Conservation (phyloP, 2,329 filamentous ascomycete genomes). For the Ophiostoma fasciatum region DNA sequence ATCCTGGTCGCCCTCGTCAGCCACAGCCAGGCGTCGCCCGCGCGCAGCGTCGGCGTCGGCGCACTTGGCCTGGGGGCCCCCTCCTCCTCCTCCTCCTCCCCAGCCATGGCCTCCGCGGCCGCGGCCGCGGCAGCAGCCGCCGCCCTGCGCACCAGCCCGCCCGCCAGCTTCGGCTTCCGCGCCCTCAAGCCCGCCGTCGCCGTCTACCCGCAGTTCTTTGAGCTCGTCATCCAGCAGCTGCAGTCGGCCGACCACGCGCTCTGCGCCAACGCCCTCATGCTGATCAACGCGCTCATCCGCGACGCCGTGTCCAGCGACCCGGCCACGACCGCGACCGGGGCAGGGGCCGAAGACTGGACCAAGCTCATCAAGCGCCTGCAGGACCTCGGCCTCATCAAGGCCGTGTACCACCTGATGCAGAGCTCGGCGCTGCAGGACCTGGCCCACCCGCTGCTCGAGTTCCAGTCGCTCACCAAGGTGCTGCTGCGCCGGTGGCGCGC, state of each 20-base stretch:
- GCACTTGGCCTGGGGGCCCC: too few relatives aligned
- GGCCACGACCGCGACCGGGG: slow-evolving; percentile 12
- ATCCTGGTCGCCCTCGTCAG: slow-evolving; percentile 89
- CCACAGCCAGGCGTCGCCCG: slow-evolving; percentile 53
- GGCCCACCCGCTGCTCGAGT: slow-evolving; percentile 79
- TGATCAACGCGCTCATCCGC: slow-evolving; percentile 89
- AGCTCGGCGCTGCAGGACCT: slow-evolving; percentile 83
- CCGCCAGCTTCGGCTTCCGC: slow-evolving; percentile 69
- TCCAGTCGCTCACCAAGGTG: slow-evolving; percentile 81
- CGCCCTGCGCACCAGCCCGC: slow-evolving; percentile 19
- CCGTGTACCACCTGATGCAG: slow-evolving; percentile 87
- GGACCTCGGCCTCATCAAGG: slow-evolving; percentile 82
- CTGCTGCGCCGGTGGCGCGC: slow-evolving; percentile 79
- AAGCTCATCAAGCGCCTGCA: slow-evolving; percentile 90
- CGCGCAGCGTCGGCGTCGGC: slow-evolving; percentile 15
- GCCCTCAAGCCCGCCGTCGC: slow-evolving; percentile 85
- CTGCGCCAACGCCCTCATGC: slow-evolving; percentile 85
- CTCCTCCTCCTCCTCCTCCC: slow-evolving; percentile 22
- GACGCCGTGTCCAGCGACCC: slow-evolving; percentile 71
- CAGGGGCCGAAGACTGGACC: slow-evolving; percentile 62
- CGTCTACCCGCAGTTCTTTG: slow-evolving; percentile 84
- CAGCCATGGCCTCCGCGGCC: slow-evolving; percentile 10
- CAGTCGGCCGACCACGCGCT: slow-evolving; percentile 90
- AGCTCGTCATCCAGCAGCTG: slow-evolving; percentile 81
- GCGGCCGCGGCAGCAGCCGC: slow-evolving; percentile 5